A percentile compares a stretch with the other conserved stretches of the same genome.
These are phyloP conservation scores for Taphrina deformans DNA, from an alignment of 1,139 yeast species.

Conservation along the genomic window DNA sequence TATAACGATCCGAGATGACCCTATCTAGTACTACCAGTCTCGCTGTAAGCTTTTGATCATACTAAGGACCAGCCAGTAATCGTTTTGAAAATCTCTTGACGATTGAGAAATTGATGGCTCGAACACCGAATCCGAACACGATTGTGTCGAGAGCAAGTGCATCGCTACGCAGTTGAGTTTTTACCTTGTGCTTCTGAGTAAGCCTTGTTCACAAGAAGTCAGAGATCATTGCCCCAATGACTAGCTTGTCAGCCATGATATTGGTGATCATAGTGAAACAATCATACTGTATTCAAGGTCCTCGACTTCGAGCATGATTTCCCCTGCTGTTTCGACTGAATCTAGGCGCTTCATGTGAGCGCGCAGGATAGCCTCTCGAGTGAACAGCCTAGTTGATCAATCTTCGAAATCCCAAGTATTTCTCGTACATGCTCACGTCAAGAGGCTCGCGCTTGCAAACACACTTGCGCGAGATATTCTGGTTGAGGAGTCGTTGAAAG, in stretches of 20 bases:
- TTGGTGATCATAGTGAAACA: neutral
- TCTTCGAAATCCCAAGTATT: neutral
- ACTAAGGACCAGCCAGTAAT: too few species aligned
- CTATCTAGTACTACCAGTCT: too few species aligned
- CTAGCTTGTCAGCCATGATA: neutral
- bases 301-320: conserved; percentile 18
- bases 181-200: neutral
- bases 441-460: neutral
- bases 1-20: too few species aligned
- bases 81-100: too few species aligned
- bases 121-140: too few species aligned
- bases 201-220: conserved; percentile 1
- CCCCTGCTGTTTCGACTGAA: neutral
- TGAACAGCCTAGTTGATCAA: neutral
- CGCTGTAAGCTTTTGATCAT: too few species aligned
- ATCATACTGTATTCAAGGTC: conserved; percentile 10
- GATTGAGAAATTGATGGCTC: too few species aligned
- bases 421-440: neutral
- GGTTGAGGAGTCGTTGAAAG: neutral
- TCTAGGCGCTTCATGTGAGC: conserved; percentile 6
- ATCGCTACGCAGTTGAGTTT: too few species aligned
- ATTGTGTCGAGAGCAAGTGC: too few species aligned
- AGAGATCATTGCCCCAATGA: conserved; percentile 16
- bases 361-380: conserved; percentile 5
- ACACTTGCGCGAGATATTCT: conserved; percentile 12